phyloP scores from a whole-genome alignment of 2,329 filamentous ascomycete species.

The Scytalidium lignicola region DNA sequence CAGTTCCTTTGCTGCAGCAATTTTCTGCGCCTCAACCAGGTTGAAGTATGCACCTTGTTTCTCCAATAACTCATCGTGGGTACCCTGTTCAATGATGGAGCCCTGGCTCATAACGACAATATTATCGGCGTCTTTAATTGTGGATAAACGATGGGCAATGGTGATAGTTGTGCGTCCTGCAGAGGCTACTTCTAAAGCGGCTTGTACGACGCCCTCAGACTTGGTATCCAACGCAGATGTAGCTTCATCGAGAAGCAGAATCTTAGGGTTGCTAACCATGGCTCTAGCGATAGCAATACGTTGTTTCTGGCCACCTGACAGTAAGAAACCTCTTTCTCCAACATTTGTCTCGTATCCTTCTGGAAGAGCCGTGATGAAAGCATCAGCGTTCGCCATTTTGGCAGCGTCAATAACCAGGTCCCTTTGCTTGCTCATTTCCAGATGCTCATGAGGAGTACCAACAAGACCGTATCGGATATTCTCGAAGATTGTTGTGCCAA shows the following conservation, averaged over 20 bases:
- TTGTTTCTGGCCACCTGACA: constrained; percentile 95
- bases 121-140: constrained; percentile 89
- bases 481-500: constrained; percentile 80
- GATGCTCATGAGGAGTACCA: constrained; percentile 70
- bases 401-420: constrained; percentile 76
- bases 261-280: constrained; percentile 84
- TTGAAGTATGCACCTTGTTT: constrained; percentile 70
- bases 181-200: constrained; percentile 80
- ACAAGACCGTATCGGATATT: constrained; percentile 92
- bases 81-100: constrained; percentile 87
- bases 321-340: constrained; percentile 87
- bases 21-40: constrained; percentile 83
- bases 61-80: constrained; percentile 73
- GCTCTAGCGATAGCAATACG: constrained; percentile 91
- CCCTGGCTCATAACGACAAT: constrained; percentile 90
- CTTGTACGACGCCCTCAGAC: constrained; percentile 90
- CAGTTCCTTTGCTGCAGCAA: constrained; percentile 56
- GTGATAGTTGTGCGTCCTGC: constrained; percentile 89
- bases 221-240: constrained; percentile 92
- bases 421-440: constrained; percentile 60
- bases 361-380: constrained; percentile 77
- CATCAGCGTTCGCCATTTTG: constrained; percentile 88
- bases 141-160: constrained; percentile 92
- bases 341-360: constrained; percentile 92
- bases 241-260: constrained; percentile 90